phyloP scores from a whole-genome alignment of 2,329 filamentous ascomycete genomes.

The Clathrospora elynae region DNA sequence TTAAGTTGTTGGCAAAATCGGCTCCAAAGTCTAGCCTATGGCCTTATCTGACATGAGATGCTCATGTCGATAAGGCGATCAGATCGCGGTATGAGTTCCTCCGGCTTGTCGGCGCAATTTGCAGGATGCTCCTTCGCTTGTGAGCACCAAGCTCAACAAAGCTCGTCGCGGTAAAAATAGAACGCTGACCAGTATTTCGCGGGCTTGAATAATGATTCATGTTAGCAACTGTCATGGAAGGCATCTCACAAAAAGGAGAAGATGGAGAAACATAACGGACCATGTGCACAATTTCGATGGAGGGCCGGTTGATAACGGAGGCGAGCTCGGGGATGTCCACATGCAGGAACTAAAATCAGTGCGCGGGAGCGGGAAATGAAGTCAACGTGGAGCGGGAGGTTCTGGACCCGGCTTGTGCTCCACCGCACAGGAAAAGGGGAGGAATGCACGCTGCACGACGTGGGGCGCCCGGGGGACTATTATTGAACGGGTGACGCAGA shows the following conservation, averaged over 20 bases:
- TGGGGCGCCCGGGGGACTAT: slow-evolving; percentile 6
- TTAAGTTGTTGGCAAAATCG: too few species aligned
- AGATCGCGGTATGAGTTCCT: slow-evolving; percentile 19
- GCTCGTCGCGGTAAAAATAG: slow-evolving; percentile 3
- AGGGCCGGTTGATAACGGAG: slow-evolving; percentile 14
- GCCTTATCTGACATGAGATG: neutral
- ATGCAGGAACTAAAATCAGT: slow-evolving; percentile 25
- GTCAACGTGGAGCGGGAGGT: slow-evolving; percentile 23
- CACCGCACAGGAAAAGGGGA: slow-evolving; percentile 22
- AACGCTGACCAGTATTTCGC: too few species aligned
- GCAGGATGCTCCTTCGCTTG: slow-evolving; percentile 9
- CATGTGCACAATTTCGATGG: slow-evolving; percentile 24
- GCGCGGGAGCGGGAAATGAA: slow-evolving; percentile 39
- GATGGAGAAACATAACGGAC: slow-evolving; percentile 6
- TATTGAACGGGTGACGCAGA: slow-evolving; percentile 6
- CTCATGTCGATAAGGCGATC: slow-evolving; percentile 3
- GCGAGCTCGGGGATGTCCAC: slow-evolving; percentile 14
- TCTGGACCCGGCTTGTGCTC: slow-evolving; percentile 23
- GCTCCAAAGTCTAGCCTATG: too few species aligned
- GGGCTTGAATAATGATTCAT: slow-evolving; percentile 1
- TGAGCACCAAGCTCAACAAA: slow-evolving; percentile 14
- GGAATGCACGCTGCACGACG: slow-evolving; percentile 14
- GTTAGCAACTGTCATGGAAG: slow-evolving; percentile 1
- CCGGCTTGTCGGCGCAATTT: slow-evolving; percentile 16
- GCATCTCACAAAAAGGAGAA: slow-evolving; percentile 2